Evolutionary conservation across 2,329 filamentous ascomycete species (phyloP), one percentile per base, ranked within the genome.

Genomic region (Fusarium clavum): DNA sequence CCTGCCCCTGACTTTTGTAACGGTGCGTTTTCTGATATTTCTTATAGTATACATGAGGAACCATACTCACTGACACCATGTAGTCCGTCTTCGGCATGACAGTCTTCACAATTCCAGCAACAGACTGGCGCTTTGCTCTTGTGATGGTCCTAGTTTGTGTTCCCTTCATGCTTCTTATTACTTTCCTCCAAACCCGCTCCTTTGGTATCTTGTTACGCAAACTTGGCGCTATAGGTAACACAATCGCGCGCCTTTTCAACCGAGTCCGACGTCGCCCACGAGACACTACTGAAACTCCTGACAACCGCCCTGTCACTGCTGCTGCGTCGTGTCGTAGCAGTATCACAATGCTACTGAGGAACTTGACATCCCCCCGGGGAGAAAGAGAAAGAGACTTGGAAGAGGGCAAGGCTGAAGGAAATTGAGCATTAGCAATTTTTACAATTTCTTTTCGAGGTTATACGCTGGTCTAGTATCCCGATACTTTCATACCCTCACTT

Each of bases 131-230:
- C 13, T 86, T 86, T 64, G 76, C 81, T 20, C 75, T 83, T 16
- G 91, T 87, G 76, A 94, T 94, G 72, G 91, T 90, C 9, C 89
- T 88, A 77, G 90, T 86, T 45, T 86, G 84, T 74, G 79, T 86
- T 3, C 84, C 83, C 24, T 86, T 86, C 69, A 83, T 85, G 73
- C 66, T 84, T 25, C 76, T 85, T 24, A 80, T 85, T 59, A 79
- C 83, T 38, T 77, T 84, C 30, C 75, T 85, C 34, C 84, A 86
- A 57, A 83, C 81, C 9, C 78, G 80, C 27, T 76, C 77, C 22
- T 82, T 81, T 46, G 76, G 79, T 61, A 47, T 71, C 6, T 55
- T 79, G 24, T 34, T 77, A 25, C 67, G 72, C 54, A 75, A 73
- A 41, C 56, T 75, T 16, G 44, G 52, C 40, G 61, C 56, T 25